phyloP scores from a whole-genome alignment of 1,284 basidiomycete species.

The Sanghuangporus baumii region DNA sequence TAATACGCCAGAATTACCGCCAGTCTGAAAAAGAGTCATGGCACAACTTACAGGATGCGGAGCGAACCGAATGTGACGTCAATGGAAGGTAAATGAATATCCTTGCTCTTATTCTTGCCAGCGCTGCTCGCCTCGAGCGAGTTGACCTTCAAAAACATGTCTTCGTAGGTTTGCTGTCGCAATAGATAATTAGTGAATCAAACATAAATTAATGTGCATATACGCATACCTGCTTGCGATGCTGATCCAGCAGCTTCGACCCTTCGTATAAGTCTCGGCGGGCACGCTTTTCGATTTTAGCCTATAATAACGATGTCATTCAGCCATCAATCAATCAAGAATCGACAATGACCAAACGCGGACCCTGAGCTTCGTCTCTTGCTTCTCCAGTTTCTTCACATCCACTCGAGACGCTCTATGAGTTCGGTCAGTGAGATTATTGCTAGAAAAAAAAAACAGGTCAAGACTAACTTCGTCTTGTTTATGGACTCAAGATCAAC shows the following conservation, averaged over 20 bases:
- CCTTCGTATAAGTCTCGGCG: constrained; percentile 91
- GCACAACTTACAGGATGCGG: constrained; percentile 75
- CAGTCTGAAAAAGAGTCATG: constrained; percentile 21
- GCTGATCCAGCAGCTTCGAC: constrained; percentile 90
- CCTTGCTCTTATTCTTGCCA: constrained; percentile 93
- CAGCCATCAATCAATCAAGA: not conserved
- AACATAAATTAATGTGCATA: constrained; percentile 12
- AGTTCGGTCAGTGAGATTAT: constrained; percentile 17
- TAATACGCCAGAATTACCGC: constrained; percentile 10
- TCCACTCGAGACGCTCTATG: constrained; percentile 89
- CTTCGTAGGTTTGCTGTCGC: constrained; percentile 87
- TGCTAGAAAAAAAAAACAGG: not conserved
- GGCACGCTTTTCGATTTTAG: constrained; percentile 95
- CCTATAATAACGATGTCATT: constrained; percentile 36
- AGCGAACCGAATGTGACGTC: constrained; percentile 94
- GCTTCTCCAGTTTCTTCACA: constrained; percentile 96
- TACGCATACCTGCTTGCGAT: constrained; percentile 73
- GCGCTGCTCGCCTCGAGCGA: constrained; percentile 79
- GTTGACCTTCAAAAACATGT: constrained; percentile 99
- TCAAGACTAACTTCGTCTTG: constrained; percentile 79
- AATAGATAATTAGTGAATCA: not conserved
- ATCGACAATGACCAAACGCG: constrained; percentile 15
- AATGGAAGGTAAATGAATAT: constrained; percentile 93
- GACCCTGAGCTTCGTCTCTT: constrained; percentile 93
- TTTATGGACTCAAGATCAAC: constrained; percentile 93